A percentile compares a stretch with the other conserved stretches of the same genome.
Evolutionary conservation across 805 yeast species (phyloP).

Genomic region (Yarrowia keelungensis): DNA sequence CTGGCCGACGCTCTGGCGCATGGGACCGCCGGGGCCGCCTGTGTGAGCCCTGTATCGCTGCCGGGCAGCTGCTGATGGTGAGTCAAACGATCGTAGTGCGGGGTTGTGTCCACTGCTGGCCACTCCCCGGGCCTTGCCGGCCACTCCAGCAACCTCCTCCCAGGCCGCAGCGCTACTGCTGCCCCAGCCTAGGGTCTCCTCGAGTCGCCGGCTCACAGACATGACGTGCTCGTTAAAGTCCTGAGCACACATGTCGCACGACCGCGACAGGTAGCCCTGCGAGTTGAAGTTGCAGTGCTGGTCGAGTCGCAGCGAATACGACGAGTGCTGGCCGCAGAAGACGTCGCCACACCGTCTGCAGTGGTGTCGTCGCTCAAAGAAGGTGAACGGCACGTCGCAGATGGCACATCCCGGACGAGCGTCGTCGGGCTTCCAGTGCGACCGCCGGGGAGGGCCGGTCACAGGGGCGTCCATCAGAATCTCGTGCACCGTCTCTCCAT

Average conservation of each 20-base stretch:
- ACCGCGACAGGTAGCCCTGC: conserved; percentile 69
- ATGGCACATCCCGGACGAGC: conserved; percentile 67
- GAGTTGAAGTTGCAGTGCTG: conserved; percentile 60
- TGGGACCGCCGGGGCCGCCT: background rate
- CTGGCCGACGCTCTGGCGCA: background rate
- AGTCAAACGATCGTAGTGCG: conserved; percentile 5
- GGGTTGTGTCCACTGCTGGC: background rate
- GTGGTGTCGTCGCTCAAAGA: conserved; percentile 81
- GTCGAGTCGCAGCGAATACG: conserved; percentile 64
- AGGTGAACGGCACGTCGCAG: conserved; percentile 74
- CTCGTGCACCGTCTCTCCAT: conserved; percentile 41
- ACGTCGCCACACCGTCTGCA: conserved; percentile 86
- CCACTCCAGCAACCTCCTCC: conserved; percentile 42
- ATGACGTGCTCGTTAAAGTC: conserved; percentile 60
- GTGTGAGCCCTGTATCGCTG: conserved; percentile 2
- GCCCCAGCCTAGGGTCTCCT: conserved; percentile 36
- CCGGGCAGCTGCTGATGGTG: conserved; percentile 19
- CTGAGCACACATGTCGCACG: conserved; percentile 69
- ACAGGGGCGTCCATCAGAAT: conserved; percentile 40
- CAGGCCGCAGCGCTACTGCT: conserved; percentile 42
- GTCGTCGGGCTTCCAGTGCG: conserved; percentile 67
- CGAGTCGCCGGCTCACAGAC: conserved; percentile 47
- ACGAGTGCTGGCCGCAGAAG: conserved; percentile 72
- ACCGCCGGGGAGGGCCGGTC: conserved; percentile 48
- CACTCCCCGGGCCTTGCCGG: conserved; percentile 26